Conservation (phyloP, 305 asterid genomes). For the Nicotiana rustica region DNA sequence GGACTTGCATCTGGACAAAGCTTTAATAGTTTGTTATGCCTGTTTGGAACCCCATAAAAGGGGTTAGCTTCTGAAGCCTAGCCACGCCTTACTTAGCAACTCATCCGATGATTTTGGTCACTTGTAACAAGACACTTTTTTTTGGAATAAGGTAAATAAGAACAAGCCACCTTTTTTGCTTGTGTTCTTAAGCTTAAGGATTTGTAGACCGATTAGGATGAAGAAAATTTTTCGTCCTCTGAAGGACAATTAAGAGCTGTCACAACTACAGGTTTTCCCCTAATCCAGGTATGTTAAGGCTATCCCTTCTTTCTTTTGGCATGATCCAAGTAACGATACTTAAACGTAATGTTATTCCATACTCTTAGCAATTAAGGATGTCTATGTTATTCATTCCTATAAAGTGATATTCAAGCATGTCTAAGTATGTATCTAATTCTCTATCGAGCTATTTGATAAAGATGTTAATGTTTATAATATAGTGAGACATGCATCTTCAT, state of each 20-base stretch:
- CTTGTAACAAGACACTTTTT: not conserved
- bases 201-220: slow-evolving; percentile 5
- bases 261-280: not conserved
- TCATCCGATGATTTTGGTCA: not conserved
- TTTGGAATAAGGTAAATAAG: not conserved
- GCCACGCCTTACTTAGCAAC: not conserved
- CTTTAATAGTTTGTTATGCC: not conserved
- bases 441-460: no score
- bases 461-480: no score
- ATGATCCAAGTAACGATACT: no score
- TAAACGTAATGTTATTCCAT: no score
- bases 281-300: no score
- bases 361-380: no score
- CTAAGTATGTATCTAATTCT: no score
- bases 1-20: not conserved
- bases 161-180: slow-evolving; percentile 6
- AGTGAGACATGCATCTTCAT: no score
- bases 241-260: not conserved
- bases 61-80: not conserved
- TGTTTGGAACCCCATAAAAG: not conserved
- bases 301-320: no score
- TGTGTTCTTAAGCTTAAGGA: not conserved
- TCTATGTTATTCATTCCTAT: no score
- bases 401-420: no score
- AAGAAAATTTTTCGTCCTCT: not conserved